phyloP scores from a whole-genome alignment of 192 early-diverging fungal species.

The Backusella liffmaniae region DNA sequence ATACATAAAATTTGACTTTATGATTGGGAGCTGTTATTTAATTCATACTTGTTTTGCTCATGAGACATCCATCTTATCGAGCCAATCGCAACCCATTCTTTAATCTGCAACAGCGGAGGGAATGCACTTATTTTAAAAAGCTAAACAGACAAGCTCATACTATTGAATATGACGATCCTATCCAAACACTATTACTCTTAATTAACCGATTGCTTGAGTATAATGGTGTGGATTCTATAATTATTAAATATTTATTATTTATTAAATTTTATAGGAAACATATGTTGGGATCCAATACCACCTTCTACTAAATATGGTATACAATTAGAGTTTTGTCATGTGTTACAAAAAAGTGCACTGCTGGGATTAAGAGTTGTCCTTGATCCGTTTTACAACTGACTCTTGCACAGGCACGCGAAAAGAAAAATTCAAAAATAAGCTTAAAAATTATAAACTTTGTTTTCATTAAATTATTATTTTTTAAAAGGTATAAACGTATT shows the following conservation, averaged over 20 bases:
- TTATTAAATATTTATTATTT: background rate
- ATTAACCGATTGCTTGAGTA: background rate
- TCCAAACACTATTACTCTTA: background rate
- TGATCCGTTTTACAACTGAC: background rate
- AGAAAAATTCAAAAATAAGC: background rate
- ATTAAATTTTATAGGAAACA: background rate
- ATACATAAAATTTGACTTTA: background rate
- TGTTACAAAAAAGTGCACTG: background rate
- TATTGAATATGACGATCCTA: background rate
- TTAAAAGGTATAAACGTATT: background rate
- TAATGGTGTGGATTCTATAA: background rate
- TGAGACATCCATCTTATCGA: conserved; percentile 3
- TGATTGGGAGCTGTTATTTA: background rate
- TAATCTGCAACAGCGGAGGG: conserved; percentile 6
- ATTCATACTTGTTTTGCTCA: conserved; percentile 1
- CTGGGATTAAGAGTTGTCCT: background rate
- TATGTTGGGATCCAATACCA: background rate
- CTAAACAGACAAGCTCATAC: background rate
- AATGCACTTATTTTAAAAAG: background rate
- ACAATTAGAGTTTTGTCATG: conserved; percentile 8
- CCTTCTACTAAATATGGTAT: background rate
- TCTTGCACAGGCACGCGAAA: conserved; percentile 7
- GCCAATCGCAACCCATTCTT: background rate
- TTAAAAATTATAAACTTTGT: background rate
- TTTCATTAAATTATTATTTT: conserved; percentile 6